phyloP scores from a whole-genome alignment of 768 basidiomycete genomes.

The Mycena galopus region DNA sequence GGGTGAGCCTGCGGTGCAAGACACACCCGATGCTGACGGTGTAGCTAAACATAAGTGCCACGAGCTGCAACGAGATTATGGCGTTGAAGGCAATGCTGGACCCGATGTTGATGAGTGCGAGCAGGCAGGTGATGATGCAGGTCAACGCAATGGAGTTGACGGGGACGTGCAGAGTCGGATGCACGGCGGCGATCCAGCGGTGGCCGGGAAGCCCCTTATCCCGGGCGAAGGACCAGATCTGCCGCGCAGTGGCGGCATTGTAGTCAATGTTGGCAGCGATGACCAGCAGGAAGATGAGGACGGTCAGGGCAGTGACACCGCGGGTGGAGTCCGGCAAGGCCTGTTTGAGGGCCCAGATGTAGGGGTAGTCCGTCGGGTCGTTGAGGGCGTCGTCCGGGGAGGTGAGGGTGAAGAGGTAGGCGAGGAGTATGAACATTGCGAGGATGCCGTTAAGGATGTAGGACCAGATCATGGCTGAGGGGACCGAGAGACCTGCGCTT shows the following conservation, averaged over 20 bases:
- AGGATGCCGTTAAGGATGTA: constrained; percentile 29
- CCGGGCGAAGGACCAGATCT: constrained; percentile 28
- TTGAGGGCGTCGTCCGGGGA: constrained; percentile 29
- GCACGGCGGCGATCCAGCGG: constrained; percentile 27
- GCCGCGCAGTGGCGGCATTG: constrained; percentile 26
- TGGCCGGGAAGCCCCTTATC: constrained; percentile 27
- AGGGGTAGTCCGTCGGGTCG: constrained; percentile 28
- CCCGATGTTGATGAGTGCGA: constrained; percentile 30
- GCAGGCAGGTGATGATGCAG: constrained; percentile 28
- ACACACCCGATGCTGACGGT: constrained; percentile 28
- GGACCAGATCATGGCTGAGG: constrained; percentile 29
- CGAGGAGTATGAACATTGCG: constrained; percentile 27
- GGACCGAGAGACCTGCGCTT: constrained; percentile 30
- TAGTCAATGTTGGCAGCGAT: constrained; percentile 29
- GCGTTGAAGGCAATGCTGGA: constrained; percentile 27
- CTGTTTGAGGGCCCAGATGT: constrained; percentile 28
- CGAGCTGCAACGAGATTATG: constrained; percentile 28
- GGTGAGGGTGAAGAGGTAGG: constrained; percentile 28
- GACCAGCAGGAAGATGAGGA: constrained; percentile 25
- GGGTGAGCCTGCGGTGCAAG: constrained; percentile 27
- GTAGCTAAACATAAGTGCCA: constrained; percentile 29
- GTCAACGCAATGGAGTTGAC: constrained; percentile 25
- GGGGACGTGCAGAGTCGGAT: constrained; percentile 28
- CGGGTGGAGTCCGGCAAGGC: constrained; percentile 27
- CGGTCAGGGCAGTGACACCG: constrained; percentile 24